Base-by-base conservation (phyloP, 768 basidiomycete genomes). In the Kwoniella sp. region DNA sequence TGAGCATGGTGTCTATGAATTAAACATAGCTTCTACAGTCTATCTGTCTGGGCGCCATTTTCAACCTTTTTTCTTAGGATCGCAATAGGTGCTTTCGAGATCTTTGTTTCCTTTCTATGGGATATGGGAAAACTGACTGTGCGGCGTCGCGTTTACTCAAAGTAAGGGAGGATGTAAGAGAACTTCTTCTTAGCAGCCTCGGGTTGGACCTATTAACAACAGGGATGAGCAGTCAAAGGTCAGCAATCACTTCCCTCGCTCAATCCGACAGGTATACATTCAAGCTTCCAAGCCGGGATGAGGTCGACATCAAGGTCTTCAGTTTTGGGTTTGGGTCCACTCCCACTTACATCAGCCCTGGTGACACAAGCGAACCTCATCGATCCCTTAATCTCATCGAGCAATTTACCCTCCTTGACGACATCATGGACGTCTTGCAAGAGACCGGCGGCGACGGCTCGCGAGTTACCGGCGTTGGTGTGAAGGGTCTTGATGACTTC, bases 291-390 rank as follows among this genome's bases (percentile, higher is more conserved):
- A n/a, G n/a, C n/a, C n/a, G n/a, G n/a, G n/a, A n/a, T n/a, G n/a
- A n/a, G n/a, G n/a, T 24, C 13, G 49, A 51, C 21, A 12, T 15
- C 12, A n/a, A n/a, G n/a, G n/a, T n/a, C n/a, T n/a, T n/a, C n/a
- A n/a, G n/a, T n/a, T n/a, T n/a, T n/a, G n/a, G n/a, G n/a, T n/a
- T n/a, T n/a, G n/a, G n/a, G n/a, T n/a, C n/a, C n/a, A 26, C 24
- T 15, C 21, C 12, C 47, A 74, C 75, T 74, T 63, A 77, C 71
- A 0, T 85, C 83, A 37, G 82, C 82, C 19, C 73, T 61, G 10
- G 90, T 90, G 87, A 95, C 90, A 79, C 94, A 89, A 40, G 89
- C 86, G 74, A 85, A 89, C 69, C 86, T 83, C 94, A 96, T 96
- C n/a, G 83, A 84, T 10, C 92, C 94, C 17, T 81, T 84, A 71